Evolutionary conservation across 306 rosid species (phyloP).

Genomic region (Alnus rubra): DNA sequence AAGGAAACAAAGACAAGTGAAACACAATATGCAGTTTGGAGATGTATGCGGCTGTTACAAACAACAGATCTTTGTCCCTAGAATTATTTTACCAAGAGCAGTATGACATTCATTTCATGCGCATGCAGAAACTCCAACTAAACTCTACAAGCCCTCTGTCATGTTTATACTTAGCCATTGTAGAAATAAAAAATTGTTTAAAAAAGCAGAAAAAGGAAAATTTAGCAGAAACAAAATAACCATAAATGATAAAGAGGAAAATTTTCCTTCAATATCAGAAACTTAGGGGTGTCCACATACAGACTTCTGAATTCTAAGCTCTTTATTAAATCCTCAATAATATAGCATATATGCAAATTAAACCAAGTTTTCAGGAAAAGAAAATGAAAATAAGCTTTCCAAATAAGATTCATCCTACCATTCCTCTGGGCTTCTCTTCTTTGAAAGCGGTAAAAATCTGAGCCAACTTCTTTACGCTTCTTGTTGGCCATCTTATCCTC

Average conservation of each 20-base stretch:
- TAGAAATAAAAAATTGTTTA: background rate
- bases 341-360: background rate
- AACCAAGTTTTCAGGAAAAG: background rate
- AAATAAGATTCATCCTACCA: constrained; percentile 41
- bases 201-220: background rate
- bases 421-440: constrained; percentile 82
- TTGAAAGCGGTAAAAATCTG: constrained; percentile 83
- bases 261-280: background rate
- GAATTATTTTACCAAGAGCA: background rate
- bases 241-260: background rate
- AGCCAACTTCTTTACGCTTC: constrained; percentile 63
- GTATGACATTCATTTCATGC: background rate
- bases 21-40: background rate
- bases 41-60: background rate
- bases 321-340: background rate
- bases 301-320: background rate
- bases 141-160: constrained; percentile 6
- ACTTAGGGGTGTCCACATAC: background rate
- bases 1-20: background rate
- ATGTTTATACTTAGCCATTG: background rate
- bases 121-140: constrained; percentile 5
- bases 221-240: background rate
- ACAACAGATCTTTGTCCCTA: background rate
- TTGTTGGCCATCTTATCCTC: constrained; percentile 64
- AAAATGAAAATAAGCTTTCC: background rate